Percentiles rank a stretch among this genome's conserved stretches.
Conservation (phyloP, 331 rosid species). For the Arachis monticola region DNA sequence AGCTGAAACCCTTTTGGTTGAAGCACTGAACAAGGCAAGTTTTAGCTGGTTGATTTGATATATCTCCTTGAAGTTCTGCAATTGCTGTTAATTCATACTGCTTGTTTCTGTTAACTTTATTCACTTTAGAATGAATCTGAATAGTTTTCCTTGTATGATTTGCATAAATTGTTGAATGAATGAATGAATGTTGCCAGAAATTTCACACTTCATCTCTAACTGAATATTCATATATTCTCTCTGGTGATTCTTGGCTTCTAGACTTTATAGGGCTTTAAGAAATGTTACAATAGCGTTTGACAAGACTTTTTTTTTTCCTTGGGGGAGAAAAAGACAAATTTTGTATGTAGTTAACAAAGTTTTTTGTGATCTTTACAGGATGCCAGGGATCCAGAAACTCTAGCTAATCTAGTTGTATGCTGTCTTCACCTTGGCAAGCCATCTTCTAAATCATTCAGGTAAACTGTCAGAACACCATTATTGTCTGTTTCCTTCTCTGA, state of each 20-base stretch:
- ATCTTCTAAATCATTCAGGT: conserved; percentile 95
- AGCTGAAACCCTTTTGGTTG: conserved; percentile 93
- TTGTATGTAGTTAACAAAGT: conserved; percentile 17
- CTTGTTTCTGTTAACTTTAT: background rate
- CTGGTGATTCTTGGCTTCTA: background rate
- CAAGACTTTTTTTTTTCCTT: background rate
- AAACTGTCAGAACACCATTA: conserved; percentile 7
- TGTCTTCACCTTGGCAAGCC: conserved; percentile 94
- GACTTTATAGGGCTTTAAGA: background rate
- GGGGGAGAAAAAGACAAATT: conserved; percentile 15
- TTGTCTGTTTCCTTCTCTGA: background rate
- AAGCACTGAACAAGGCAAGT: conserved; percentile 90
- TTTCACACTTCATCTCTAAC: background rate
- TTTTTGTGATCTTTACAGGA: conserved; percentile 66
- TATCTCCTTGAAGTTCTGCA: background rate
- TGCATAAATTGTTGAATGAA: background rate
- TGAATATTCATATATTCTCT: background rate
- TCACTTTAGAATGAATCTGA: background rate
- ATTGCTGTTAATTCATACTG: background rate
- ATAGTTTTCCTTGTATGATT: background rate
- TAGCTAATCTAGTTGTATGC: conserved; percentile 94
- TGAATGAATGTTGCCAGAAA: background rate
- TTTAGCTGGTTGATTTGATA: background rate
- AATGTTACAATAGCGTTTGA: conserved; percentile 14
- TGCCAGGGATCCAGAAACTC: conserved; percentile 98